Evolutionary conservation across 1,284 basidiomycete genomes (phyloP), one percentile per base, ranked within the genome.

Genomic region (Fistulina hepatica): DNA sequence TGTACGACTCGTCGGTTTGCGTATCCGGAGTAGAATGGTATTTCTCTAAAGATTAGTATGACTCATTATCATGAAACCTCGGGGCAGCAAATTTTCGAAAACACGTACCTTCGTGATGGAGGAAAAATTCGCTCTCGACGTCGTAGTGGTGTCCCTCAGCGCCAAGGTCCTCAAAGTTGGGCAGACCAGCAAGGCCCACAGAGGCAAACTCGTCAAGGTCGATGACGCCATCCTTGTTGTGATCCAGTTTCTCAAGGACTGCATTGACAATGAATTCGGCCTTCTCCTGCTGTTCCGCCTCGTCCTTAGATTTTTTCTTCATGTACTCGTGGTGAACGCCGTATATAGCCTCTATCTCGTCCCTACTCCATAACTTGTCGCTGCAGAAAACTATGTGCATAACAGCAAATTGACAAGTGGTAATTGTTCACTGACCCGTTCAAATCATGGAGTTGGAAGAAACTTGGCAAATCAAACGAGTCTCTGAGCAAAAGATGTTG

Each of bases 21-120:
- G 93, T 95, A 57, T 98, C 94, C 1, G 92, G 92, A 16, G 92
- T 97, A 19, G 73, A 84, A 64, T 99, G 94, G 67, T 74, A 95
- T 59, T 89, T 65, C 65, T 95, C 85, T 80, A 53, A 33, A 23
- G 11, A 15, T 33, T 24, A 36, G 24, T 17, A 25, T 40, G 39
- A 37, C n/a, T n/a, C n/a, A n/a, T n/a, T 6, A 6, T 5, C 10
- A 13, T 31, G 28, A 19, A n/a, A 19, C 10, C 8, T 8, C 15
- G 10, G 10, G 11, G 15, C 9, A 8, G 28, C 5, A 4, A 9
- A n/a, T n/a, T n/a, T n/a, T n/a, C n/a, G n/a, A n/a, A n/a, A 23
- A 13, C 12, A 50, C 58, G 40, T 24, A 80, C 91, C 90, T 76
- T 97, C 92, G 59, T 94, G 92, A 53, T 91, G 88, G 30, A 91